Evolutionary conservation across 169 alveolate genomes (phyloP), one percentile per base, ranked within the genome.

Genomic region (Theileria equi): DNA sequence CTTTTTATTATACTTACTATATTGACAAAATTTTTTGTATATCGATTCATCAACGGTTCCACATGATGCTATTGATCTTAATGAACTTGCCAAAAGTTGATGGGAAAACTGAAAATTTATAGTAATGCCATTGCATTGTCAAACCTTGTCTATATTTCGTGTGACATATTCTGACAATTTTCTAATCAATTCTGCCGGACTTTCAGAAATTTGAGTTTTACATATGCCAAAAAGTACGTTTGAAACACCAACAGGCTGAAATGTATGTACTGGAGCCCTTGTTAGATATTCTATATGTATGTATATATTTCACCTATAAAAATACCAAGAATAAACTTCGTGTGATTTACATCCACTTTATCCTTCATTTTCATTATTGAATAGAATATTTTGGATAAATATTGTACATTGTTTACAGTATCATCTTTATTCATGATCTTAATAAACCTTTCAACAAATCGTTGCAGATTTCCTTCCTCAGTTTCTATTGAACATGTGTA

Each of bases 41-140:
- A 62, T 6, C 8, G 29, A 36, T n/a, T 25, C 29, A 1, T 52
- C 54, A 13, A 29, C 19, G 19, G 45, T 21, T 7, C 11, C 36
- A 11, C 57, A 3, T 29, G 21, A 17, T 19, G 13, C 7, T 0
- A 64, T 34, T 16, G 84, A 74, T 10, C 55, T 43, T 7, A 64
- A 29, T 1, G 73, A 29, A 11, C 80, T 63, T 10, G 66, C 28
- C 35, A 74, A 62, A 23, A 74, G 61, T 13, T 74, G 84, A 19
- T 57, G n/a, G 5, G 67, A 26, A 40, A 74, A 74, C 84, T 74
- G 59, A 35, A 44, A 19, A 1, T 2, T 36, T 54, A 1, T 7
- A 5, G 21, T 21, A 1, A 0, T 21, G 25, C 0, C n/a, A 6
- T 32, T 49, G 19, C 5, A 4, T 1, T 19, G 5, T 7, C 34